These are phyloP conservation scores for Cudoniella acicularis DNA, from an alignment of 495 filamentous ascomycete genomes.

Conservation along the genomic window DNA sequence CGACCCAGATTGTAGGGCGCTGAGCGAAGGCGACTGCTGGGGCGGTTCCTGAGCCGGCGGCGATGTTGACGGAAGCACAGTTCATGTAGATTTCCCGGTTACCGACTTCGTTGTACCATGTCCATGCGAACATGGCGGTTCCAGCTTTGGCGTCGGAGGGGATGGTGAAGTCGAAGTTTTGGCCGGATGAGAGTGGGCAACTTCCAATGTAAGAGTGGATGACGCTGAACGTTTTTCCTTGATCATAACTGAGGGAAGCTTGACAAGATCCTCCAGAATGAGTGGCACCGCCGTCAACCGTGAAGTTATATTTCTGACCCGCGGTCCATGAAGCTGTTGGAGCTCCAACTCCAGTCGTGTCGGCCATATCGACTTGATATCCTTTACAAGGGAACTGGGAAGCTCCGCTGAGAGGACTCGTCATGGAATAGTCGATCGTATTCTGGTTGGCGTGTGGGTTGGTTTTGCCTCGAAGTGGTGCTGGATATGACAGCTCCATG, in stretches of 20 bases:
- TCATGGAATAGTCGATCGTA: conserved; percentile 55
- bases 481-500: conserved; percentile 56
- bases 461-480: conserved; percentile 48
- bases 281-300: conserved; percentile 50
- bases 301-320: conserved; percentile 55
- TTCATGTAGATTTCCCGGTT: conserved; percentile 71
- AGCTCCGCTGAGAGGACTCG: conserved; percentile 43
- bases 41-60: conserved; percentile 26
- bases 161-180: conserved; percentile 58
- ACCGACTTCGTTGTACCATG: conserved; percentile 58
- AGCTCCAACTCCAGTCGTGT: conserved; percentile 37
- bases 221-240: conserved; percentile 57
- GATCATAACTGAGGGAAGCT: conserved; percentile 58
- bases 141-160: conserved; percentile 58
- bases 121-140: conserved; percentile 58
- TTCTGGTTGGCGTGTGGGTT: conserved; percentile 42
- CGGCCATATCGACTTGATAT: conserved; percentile 50
- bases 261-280: conserved; percentile 69
- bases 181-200: conserved; percentile 46
- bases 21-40: conserved; percentile 38
- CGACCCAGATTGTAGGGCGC: conserved; percentile 56
- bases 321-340: conserved; percentile 49
- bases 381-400: conserved; percentile 66
- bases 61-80: conserved; percentile 57
- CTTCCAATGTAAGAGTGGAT: conserved; percentile 62